Evolutionary conservation across 2,329 filamentous ascomycete genomes (phyloP), one percentile per base, ranked within the genome.

Genomic region (Hawksworthiomyces lignivorus): DNA sequence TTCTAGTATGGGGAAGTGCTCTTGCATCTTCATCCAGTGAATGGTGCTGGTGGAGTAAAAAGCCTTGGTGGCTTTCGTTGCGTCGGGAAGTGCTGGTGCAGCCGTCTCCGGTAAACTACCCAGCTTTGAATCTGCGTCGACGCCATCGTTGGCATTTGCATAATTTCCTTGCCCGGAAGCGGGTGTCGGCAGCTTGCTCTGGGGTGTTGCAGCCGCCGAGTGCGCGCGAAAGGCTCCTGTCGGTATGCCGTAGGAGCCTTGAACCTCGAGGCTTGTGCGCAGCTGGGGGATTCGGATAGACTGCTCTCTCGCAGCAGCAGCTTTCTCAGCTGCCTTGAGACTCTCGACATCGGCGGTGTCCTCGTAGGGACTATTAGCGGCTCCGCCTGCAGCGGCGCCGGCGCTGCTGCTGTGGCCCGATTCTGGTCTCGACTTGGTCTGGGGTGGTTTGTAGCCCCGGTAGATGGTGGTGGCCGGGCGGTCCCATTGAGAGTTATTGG

Each of bases 1-100:
- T 4, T 72, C 62, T 7, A 80, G 68, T 3, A 97, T 64, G 1
- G 92, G 89, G 62, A 85, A 97, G 56, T 84, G 73, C 58, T 94
- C 87, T 4, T 70, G 65, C 48, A 77, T 72, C 59, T 82, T 87
- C 43, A 65, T 65, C 90, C 90, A 97, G 54, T 88, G 82, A 22
- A 80, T 61, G 9, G 59, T 54, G 17, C 57, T 50, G 18, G 50
- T 52, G 8, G 52, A 47, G 40, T 41, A 11, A 5, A 29, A 22
- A 15, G 41, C 17, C 32, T 27, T 40, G 15, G 29, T 24, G 15
- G 10, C 22, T 14, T 21, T n/a, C 10, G 26, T 34, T 15, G 33
- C 29, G 38, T 26, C 30, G 15, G 34, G 32, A n/a, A 21, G 33
- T 32, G 31, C 14, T 10, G 38, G 38, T 8, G 35, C 9, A 11